Percentiles rank a stretch among this genome's conserved stretches.
Conservation (phyloP, 2,329 filamentous ascomycete genomes). For the Neoscytalidium dimidiatum region DNA sequence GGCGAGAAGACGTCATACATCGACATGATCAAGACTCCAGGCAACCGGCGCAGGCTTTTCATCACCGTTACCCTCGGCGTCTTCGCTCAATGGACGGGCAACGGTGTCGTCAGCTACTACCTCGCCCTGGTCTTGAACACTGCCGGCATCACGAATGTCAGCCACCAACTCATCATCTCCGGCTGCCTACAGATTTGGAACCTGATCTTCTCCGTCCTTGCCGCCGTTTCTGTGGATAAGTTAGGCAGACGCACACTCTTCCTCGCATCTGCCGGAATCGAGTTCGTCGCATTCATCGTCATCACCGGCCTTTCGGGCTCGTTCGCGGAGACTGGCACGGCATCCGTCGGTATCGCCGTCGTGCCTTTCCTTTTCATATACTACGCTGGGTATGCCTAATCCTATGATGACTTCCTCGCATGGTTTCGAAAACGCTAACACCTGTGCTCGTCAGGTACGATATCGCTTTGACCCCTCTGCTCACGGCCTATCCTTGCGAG, state of each 20-base stretch:
- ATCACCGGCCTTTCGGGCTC: slow-evolving; percentile 21
- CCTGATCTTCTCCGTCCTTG: slow-evolving; percentile 55
- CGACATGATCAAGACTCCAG: slow-evolving; percentile 50
- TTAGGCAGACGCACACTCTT: slow-evolving; percentile 38
- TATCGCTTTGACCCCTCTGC: slow-evolving; percentile 34
- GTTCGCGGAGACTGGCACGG: neutral
- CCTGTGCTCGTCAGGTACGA: slow-evolving; percentile 22
- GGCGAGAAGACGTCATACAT: slow-evolving; percentile 46
- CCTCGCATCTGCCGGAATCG: slow-evolving; percentile 39
- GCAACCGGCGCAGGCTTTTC: slow-evolving; percentile 56
- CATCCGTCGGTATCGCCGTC: slow-evolving; percentile 29
- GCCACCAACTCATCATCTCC: slow-evolving; percentile 45
- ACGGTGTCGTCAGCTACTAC: slow-evolving; percentile 50
- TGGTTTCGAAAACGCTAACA: neutral
- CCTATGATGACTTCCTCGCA: too few species aligned
- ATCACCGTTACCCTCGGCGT: slow-evolving; percentile 56
- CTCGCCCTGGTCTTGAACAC: slow-evolving; percentile 33
- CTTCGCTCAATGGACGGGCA: slow-evolving; percentile 61
- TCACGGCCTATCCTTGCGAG: slow-evolving; percentile 48
- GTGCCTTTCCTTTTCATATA: slow-evolving; percentile 31
- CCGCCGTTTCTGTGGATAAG: slow-evolving; percentile 37
- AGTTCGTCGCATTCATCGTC: slow-evolving; percentile 41
- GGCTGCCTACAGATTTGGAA: slow-evolving; percentile 62
- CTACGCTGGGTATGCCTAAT: slow-evolving; percentile 22
- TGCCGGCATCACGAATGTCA: slow-evolving; percentile 36